phyloP scores from a whole-genome alignment of 2,329 filamentous ascomycete genomes.

The Pleoardoris graminearum region DNA sequence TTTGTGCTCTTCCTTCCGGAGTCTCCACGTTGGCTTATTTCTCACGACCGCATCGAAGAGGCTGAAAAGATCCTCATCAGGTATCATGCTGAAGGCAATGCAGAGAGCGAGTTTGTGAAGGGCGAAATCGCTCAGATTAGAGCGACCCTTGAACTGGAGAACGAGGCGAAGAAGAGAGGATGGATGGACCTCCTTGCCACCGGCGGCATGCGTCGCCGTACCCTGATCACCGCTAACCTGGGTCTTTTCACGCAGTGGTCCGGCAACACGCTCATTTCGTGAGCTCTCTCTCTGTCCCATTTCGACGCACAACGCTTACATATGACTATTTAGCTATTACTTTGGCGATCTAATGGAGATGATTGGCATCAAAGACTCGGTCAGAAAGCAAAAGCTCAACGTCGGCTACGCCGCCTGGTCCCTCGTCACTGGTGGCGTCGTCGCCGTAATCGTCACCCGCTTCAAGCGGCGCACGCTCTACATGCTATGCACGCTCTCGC shows the following conservation, averaged over 20 bases:
- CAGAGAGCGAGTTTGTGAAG: constrained; percentile 61
- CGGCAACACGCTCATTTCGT: constrained; percentile 61
- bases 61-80: constrained; percentile 62
- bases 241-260: constrained; percentile 69
- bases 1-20: constrained; percentile 65
- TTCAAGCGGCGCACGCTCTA: constrained; percentile 60
- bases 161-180: constrained; percentile 51
- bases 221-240: constrained; percentile 62
- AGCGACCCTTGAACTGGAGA: constrained; percentile 62
- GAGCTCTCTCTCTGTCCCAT: background rate
- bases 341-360: constrained; percentile 62
- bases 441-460: constrained; percentile 57
- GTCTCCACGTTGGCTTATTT: constrained; percentile 65
- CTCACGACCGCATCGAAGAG: constrained; percentile 63
- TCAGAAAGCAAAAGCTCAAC: constrained; percentile 45
- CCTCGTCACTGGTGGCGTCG: constrained; percentile 58
- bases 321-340: constrained; percentile 53
- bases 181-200: constrained; percentile 64
- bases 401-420: constrained; percentile 62
- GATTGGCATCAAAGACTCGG: constrained; percentile 58
- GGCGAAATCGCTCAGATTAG: constrained; percentile 68
- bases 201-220: constrained; percentile 63
- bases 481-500: constrained; percentile 45
- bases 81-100: constrained; percentile 64
- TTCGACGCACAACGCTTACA: background rate